Percentiles rank a stretch among this genome's conserved stretches.
These are phyloP conservation scores for Stagonosporopsis tanaceti DNA, from an alignment of 2,329 filamentous ascomycete genomes.

Conservation along the genomic window DNA sequence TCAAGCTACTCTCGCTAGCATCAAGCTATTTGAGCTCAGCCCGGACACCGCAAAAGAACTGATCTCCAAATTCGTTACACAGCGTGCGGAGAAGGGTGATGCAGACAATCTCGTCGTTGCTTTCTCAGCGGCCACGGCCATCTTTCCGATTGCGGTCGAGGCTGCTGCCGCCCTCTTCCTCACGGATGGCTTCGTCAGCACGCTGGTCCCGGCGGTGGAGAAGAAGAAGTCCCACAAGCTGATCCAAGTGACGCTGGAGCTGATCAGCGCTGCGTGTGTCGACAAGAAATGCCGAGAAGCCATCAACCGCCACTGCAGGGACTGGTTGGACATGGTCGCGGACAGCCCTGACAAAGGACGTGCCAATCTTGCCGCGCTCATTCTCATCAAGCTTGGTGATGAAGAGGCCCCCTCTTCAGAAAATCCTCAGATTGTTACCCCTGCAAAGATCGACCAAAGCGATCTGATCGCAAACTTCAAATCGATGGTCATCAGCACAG, in stretches of 20 bases:
- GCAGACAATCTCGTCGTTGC: slow-evolving; percentile 90
- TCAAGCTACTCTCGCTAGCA: slow-evolving; percentile 81
- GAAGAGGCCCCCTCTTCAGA: slow-evolving; percentile 40
- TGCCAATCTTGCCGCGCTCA: slow-evolving; percentile 60
- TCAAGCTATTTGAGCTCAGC: slow-evolving; percentile 82
- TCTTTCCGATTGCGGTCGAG: slow-evolving; percentile 85
- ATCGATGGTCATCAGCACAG: slow-evolving; percentile 69
- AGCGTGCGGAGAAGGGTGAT: slow-evolving; percentile 74
- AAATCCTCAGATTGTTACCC: slow-evolving; percentile 42
- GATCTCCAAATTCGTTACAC: slow-evolving; percentile 77
- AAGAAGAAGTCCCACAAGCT: slow-evolving; percentile 85
- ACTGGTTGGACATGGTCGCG: slow-evolving; percentile 86
- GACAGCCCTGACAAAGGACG: slow-evolving; percentile 68
- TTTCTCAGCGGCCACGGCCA: slow-evolving; percentile 87
- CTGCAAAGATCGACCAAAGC: slow-evolving; percentile 48
- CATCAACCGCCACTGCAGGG: slow-evolving; percentile 81
- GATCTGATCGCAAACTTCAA: slow-evolving; percentile 65
- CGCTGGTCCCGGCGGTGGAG: slow-evolving; percentile 77
- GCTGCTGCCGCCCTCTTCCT: slow-evolving; percentile 82
- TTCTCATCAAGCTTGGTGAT: slow-evolving; percentile 65
- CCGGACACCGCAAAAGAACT: slow-evolving; percentile 73
- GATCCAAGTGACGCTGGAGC: slow-evolving; percentile 84
- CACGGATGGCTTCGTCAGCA: slow-evolving; percentile 83
- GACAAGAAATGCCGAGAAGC: slow-evolving; percentile 82
- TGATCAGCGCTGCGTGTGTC: slow-evolving; percentile 92